Evolutionary conservation across 2,329 filamentous ascomycete species (phyloP).

Genomic region (Trichoderma sp.): DNA sequence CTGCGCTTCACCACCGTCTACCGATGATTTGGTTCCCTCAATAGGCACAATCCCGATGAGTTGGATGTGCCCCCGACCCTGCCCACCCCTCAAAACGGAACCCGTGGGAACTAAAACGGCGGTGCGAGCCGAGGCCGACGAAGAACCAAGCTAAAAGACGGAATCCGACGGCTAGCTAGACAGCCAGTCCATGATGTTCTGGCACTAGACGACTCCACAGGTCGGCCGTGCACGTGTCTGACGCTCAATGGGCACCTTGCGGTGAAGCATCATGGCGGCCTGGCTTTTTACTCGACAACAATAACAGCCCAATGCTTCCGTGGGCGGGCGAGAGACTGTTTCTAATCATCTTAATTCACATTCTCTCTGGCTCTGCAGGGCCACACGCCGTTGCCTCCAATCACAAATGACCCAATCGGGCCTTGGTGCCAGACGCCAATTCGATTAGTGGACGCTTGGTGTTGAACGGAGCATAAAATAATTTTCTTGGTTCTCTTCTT

Average conservation of each 20-base stretch:
- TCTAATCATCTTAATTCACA: background rate
- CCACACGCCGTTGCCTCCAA: background rate
- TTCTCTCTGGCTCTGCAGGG: background rate
- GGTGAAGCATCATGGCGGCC: slow-evolving; percentile 11
- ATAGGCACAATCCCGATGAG: slow-evolving; percentile 1
- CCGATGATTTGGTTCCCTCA: slow-evolving; percentile 6
- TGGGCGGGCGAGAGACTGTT: background rate
- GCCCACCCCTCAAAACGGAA: slow-evolving; percentile 22
- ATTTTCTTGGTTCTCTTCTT: background rate
- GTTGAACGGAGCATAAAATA: background rate
- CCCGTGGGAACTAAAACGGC: slow-evolving; percentile 30
- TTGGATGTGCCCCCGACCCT: slow-evolving; percentile 25
- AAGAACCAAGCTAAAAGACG: slow-evolving; percentile 32
- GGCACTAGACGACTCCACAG: slow-evolving; percentile 25
- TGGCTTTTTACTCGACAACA: background rate
- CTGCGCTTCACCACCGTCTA: slow-evolving; percentile 10
- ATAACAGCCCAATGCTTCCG: background rate
- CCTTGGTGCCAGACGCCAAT: background rate
- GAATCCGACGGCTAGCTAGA: slow-evolving; percentile 30
- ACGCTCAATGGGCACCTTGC: slow-evolving; percentile 32
- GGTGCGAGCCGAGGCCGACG: slow-evolving; percentile 39
- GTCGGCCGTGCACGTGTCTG: slow-evolving; percentile 34
- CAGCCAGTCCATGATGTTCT: slow-evolving; percentile 20
- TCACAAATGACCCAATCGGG: background rate
- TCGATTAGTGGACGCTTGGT: background rate